Conservation (phyloP, 2,329 filamentous ascomycete genomes). For the Penicillium digitatum region DNA sequence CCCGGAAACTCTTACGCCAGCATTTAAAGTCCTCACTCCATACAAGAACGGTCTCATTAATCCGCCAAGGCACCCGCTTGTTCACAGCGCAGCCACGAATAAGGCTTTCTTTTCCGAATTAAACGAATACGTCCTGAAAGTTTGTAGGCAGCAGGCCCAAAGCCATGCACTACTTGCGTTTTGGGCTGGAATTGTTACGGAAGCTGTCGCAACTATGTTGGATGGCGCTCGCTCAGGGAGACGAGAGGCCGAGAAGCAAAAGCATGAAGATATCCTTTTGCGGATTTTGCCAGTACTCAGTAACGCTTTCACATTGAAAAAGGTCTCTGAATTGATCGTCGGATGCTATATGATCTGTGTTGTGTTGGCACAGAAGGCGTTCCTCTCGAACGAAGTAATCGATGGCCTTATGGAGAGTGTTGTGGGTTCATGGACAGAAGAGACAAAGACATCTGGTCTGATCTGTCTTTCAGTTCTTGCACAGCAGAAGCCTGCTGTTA, state of each 20-base stretch:
- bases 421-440: conserved; percentile 68
- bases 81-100: conserved; percentile 78
- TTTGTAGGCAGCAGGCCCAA: conserved; percentile 67
- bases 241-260: conserved; percentile 69
- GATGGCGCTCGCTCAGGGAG: conserved; percentile 73
- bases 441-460: conserved; percentile 69
- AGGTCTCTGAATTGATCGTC: conserved; percentile 73
- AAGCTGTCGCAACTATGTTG: conserved; percentile 78
- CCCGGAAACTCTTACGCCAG: conserved; percentile 65
- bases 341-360: conserved; percentile 89
- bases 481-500: conserved; percentile 68
- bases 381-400: conserved; percentile 73
- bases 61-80: conserved; percentile 74
- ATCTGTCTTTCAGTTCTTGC: conserved; percentile 77
- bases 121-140: conserved; percentile 73
- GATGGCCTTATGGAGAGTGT: conserved; percentile 87
- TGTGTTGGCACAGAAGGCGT: conserved; percentile 77
- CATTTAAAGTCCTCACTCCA: conserved; percentile 79
- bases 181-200: conserved; percentile 84
- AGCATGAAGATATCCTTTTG: conserved; percentile 72
- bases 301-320: conserved; percentile 70
- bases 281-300: conserved; percentile 67
- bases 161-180: conserved; percentile 78
- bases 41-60: conserved; percentile 74
- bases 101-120: conserved; percentile 69